Evolutionary conservation across 1,284 basidiomycete species (phyloP), one percentile per base, ranked within the genome.

Genomic region (Retiboletus fuscus): DNA sequence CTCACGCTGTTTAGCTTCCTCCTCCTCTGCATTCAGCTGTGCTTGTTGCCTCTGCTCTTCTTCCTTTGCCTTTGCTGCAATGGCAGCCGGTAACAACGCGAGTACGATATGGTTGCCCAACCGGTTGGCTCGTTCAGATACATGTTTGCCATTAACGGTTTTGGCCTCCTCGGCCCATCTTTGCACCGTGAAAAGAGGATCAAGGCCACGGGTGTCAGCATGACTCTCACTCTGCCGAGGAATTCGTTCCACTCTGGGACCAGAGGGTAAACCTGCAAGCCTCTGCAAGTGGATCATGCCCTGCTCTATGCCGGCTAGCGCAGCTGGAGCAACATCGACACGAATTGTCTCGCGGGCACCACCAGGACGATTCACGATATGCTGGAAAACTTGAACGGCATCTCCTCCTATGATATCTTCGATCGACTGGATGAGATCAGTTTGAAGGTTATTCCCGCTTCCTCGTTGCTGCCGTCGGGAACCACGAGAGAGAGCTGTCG

Each of bases 151-250:
- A 70, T 96, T 91, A 22, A 96, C 85, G 66, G 95, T 92, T 76
- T 93, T 94, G 68, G 90, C 90, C 82, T 98, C 97, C 78, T 98
- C 96, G 2, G 89, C 85, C 97, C 97, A 99, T 61, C 97, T 90
- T 77, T 95, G 93, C n/a, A 92, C 81, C 0, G 97, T 98, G 16
- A 93, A 84, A 71, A 95, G 84, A 5, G 96, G 96, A 65, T 93
- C 91, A 65, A 95, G 89, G 43, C 89, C 89, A 47, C 89, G 89
- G 44, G 84, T 84, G 66, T 90, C 88, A 44, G 86, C 78, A 34
- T 87, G 85, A 30, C 81, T 80, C 30, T 88, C 87, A 44, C 86
- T 82, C 26, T 85, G 82, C 66, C 90, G 87, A 34, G 87, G 83
- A 24, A 86, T 82, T 68, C 89, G 84, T 76, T 93, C 91, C n/a